Conservation (phyloP, 2,329 filamentous ascomycete genomes). For the Exophiala dermatitidis region DNA sequence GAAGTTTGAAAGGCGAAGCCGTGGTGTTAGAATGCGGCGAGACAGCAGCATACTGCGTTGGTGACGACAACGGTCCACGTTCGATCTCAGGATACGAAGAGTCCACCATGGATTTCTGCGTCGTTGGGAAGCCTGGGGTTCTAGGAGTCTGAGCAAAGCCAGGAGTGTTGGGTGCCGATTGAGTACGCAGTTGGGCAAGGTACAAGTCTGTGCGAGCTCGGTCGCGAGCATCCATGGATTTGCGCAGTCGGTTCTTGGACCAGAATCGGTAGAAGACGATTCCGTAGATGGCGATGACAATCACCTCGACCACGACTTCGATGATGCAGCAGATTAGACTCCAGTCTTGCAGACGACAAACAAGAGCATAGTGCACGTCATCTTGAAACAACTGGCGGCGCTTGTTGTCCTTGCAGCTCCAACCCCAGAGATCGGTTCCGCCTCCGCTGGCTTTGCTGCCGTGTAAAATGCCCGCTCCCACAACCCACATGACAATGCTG, state of each 20-base stretch:
- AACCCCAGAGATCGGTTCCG: slow-evolving; percentile 93
- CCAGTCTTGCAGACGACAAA: slow-evolving; percentile 95
- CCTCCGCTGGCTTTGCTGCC: slow-evolving; percentile 63
- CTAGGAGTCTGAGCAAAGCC: slow-evolving; percentile 67
- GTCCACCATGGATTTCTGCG: slow-evolving; percentile 6
- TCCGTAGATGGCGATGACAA: slow-evolving; percentile 87
- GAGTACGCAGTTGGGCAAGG: slow-evolving; percentile 70
- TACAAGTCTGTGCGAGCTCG: slow-evolving; percentile 91
- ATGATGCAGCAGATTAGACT: slow-evolving; percentile 93
- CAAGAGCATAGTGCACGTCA: slow-evolving; percentile 77
- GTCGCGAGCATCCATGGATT: slow-evolving; percentile 94
- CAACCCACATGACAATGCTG: slow-evolving; percentile 84
- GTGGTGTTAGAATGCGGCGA: slow-evolving; percentile 54
- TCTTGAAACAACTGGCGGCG: slow-evolving; percentile 68
- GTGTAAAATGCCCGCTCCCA: slow-evolving; percentile 79
- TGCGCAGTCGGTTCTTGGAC: slow-evolving; percentile 88
- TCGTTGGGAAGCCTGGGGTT: slow-evolving; percentile 37
- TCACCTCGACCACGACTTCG: slow-evolving; percentile 84
- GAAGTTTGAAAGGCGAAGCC: slow-evolving; percentile 67
- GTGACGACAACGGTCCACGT: slow-evolving; percentile 45
- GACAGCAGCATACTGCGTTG: slow-evolving; percentile 42
- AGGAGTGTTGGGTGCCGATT: slow-evolving; percentile 92
- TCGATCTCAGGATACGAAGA: slow-evolving; percentile 34
- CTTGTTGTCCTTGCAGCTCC: slow-evolving; percentile 89
- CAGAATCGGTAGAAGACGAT: slow-evolving; percentile 97